Base-by-base conservation (phyloP, 2,329 filamentous ascomycete species). In the Huntiella decipiens region DNA sequence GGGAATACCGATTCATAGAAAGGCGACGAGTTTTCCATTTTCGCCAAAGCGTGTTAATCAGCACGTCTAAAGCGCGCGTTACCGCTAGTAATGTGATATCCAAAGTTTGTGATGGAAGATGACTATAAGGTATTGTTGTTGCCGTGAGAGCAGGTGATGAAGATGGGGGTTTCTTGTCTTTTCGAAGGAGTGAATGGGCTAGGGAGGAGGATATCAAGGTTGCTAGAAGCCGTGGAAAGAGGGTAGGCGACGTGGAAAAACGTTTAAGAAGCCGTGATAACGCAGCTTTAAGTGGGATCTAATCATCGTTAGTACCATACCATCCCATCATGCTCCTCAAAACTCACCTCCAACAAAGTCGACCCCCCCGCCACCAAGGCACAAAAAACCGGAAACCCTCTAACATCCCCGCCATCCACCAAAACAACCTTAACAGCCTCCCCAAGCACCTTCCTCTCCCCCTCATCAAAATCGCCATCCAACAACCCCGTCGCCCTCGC, bases 41-140 rank as follows among this genome's bases (percentile, higher is more conserved):
- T 12, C 67, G 61, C 79, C 82, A 87, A 17, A 76, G 55, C 51
- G 77, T 70, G 45, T 77, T 77, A 38, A 81, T 63, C 6, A 84
- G 53, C 4, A 84, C 73, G 58, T 91, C 83, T 8, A 82, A 56
- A 38, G 84, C 84, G 53, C 83, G 70, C 8, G 75, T 77, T 39
- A 73, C 66, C 8, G 81, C 74, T 56, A 91, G 88, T n/a, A 92
- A 65, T 0, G 83, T 88, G 31, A 92, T 66, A 57, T 92, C 84
- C 50, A 92, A 69, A 1, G 84, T 88, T 53, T 78, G 74, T 48
- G 50, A 36, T 13, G 38, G 15, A 49, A 38, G 59, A 55, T 11
- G 55, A 55, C 38, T 54, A 57, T 60, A 67, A 66, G 41, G 58
- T 55, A 5, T 59, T 56, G 44, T 62, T 56, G 44, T 62, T 11